Percentiles rank a stretch among this genome's conserved stretches.
phyloP scores from a whole-genome alignment of 495 filamentous ascomycete species.

The Xylaria scruposa region DNA sequence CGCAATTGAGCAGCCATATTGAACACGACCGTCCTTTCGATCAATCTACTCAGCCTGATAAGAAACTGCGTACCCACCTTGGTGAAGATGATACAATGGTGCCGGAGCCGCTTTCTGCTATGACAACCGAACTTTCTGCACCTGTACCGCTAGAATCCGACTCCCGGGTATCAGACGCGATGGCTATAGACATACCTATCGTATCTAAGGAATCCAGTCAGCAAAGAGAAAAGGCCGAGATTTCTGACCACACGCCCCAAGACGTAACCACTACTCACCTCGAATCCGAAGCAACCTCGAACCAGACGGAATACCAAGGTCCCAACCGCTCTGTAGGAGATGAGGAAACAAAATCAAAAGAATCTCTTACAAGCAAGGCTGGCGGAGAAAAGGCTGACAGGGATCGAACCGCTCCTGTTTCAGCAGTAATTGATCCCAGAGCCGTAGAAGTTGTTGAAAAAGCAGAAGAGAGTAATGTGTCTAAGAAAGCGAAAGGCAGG shows the following conservation, averaged over 20 bases:
- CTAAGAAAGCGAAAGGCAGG: slow-evolving; percentile 36
- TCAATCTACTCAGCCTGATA: slow-evolving; percentile 41
- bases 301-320: not conserved
- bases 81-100: slow-evolving; percentile 32
- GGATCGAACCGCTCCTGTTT: slow-evolving; percentile 29
- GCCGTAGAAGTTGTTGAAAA: slow-evolving; percentile 38
- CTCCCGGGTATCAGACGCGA: not conserved
- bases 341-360: not conserved
- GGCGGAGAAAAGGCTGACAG: slow-evolving; percentile 26
- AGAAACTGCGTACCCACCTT: slow-evolving; percentile 45
- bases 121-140: not conserved
- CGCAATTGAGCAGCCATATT: slow-evolving; percentile 46
- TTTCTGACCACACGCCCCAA: not conserved
- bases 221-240: not conserved
- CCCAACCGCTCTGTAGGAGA: not conserved
- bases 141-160: not conserved
- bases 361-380: not conserved
- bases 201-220: not conserved
- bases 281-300: not conserved
- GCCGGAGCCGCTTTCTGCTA: slow-evolving; percentile 21
- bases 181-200: not conserved
- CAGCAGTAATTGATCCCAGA: slow-evolving; percentile 33
- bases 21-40: slow-evolving; percentile 50
- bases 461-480: slow-evolving; percentile 39
- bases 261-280: not conserved